Conservation (phyloP, 2,329 filamentous ascomycete species). For the Fusarium denticulatum region DNA sequence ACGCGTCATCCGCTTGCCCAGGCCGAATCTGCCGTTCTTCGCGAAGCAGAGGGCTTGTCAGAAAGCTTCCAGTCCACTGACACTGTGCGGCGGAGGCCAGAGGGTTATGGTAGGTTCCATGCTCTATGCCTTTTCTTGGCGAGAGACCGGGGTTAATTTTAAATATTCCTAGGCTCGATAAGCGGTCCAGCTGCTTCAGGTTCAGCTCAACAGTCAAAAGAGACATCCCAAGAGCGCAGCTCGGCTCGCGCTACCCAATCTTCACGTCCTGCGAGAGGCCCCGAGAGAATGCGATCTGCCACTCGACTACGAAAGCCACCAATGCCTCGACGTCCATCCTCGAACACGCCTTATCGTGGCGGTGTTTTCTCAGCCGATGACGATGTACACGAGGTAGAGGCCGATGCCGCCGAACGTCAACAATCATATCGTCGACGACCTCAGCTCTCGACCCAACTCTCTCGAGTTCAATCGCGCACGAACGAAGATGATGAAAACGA, state of each 20-base stretch:
- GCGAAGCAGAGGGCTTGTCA: constrained; percentile 56
- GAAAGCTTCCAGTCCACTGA: constrained; percentile 69
- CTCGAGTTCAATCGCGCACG: constrained; percentile 55
- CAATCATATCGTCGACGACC: constrained; percentile 51
- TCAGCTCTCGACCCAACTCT: constrained; percentile 48
- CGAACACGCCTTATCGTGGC: constrained; percentile 81
- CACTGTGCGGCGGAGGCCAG: constrained; percentile 67
- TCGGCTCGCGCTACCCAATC: constrained; percentile 46
- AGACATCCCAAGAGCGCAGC: constrained; percentile 53
- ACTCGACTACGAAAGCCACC: constrained; percentile 74
- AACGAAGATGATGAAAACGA: constrained; percentile 28
- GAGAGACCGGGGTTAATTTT: constrained; percentile 20
- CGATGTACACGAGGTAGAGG: constrained; percentile 81
- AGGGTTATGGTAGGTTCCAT: constrained; percentile 64
- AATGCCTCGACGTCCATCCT: constrained; percentile 74
- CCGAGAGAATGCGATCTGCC: constrained; percentile 59
- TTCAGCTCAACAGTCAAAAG: constrained; percentile 48
- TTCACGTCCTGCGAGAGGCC: constrained; percentile 55
- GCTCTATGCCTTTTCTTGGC: constrained; percentile 15
- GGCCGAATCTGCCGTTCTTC: constrained; percentile 49
- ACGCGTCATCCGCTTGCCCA: constrained; percentile 54
- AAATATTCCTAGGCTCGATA: constrained; percentile 41
- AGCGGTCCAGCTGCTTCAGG: constrained; percentile 36
- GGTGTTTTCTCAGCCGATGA: constrained; percentile 93
- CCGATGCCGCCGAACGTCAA: constrained; percentile 66